Conservation (phyloP, 495 filamentous ascomycete genomes). For the Talaromyces nanjingensis region DNA sequence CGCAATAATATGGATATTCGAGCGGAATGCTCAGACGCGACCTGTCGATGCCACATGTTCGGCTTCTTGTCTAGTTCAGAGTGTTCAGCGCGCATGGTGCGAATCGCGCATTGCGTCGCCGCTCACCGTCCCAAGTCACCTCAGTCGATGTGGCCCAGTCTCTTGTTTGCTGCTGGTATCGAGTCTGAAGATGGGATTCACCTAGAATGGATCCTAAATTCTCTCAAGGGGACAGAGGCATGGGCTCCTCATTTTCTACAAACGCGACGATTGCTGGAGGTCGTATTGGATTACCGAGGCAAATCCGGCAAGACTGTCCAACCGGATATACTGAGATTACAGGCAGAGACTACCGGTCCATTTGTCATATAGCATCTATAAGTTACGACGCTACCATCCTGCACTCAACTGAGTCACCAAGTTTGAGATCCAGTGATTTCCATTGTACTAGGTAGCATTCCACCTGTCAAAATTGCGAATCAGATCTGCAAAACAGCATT, state of each 20-base stretch:
- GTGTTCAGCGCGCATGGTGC: not conserved
- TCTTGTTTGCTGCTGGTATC: not conserved
- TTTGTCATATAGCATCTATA: not conserved
- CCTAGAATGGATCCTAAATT: not conserved
- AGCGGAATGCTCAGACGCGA: not conserved
- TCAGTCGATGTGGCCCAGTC: not conserved
- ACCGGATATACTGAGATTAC: not conserved
- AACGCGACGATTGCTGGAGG: not conserved
- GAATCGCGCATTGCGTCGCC: not conserved
- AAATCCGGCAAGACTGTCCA: not conserved
- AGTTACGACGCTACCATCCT: not conserved
- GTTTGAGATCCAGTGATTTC: not conserved
- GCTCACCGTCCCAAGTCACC: not conserved
- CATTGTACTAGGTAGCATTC: not conserved
- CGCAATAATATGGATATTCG: not conserved
- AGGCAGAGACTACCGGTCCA: not conserved
- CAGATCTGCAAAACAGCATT: not conserved
- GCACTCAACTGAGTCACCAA: not conserved
- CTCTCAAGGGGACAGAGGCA: not conserved
- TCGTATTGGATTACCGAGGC: not conserved
- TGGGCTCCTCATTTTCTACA: not conserved
- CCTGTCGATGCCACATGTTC: not conserved
- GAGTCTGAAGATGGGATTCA: not conserved
- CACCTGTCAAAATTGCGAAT: conserved; percentile 3
- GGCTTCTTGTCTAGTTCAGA: not conserved